These are phyloP conservation scores for Nannizzia gypsea DNA, from an alignment of 2,329 filamentous ascomycete genomes.

Conservation along the genomic window DNA sequence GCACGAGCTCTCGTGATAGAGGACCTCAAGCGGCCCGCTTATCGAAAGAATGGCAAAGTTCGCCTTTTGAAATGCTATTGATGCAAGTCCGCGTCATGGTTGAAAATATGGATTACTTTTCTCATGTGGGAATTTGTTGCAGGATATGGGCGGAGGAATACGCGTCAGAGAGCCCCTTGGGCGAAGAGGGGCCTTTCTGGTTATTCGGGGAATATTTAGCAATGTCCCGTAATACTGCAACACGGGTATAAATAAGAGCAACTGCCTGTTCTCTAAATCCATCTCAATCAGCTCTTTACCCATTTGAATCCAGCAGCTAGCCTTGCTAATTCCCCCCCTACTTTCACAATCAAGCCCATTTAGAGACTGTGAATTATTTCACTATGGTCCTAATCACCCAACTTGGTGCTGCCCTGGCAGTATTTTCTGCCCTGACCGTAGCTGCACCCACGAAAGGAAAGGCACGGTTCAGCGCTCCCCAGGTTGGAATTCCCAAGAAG, in stretches of 20 bases:
- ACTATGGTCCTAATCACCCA: background rate
- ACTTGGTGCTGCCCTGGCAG: background rate
- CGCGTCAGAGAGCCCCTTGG: background rate
- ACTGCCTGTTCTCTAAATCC: background rate
- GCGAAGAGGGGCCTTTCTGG: background rate
- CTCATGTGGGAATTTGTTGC: background rate
- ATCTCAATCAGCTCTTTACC: background rate
- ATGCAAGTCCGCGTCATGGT: background rate
- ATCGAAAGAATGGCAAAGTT: background rate
- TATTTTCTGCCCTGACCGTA: background rate
- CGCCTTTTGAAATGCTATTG: background rate
- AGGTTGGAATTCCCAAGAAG: background rate
- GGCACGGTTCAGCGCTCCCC: background rate
- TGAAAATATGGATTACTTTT: background rate
- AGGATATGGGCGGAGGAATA: background rate
- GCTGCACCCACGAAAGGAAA: conserved; percentile 1
- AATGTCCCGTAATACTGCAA: background rate
- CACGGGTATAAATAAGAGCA: background rate
- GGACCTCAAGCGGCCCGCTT: background rate
- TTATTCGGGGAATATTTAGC: background rate
- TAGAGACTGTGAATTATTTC: background rate
- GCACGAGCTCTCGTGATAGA: background rate
- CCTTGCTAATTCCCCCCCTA: background rate
- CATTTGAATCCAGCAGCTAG: background rate
- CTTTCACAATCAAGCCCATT: background rate